phyloP scores from a whole-genome alignment of 371 early-diverging fungal species.

The Basidiobolus meristosporus region DNA sequence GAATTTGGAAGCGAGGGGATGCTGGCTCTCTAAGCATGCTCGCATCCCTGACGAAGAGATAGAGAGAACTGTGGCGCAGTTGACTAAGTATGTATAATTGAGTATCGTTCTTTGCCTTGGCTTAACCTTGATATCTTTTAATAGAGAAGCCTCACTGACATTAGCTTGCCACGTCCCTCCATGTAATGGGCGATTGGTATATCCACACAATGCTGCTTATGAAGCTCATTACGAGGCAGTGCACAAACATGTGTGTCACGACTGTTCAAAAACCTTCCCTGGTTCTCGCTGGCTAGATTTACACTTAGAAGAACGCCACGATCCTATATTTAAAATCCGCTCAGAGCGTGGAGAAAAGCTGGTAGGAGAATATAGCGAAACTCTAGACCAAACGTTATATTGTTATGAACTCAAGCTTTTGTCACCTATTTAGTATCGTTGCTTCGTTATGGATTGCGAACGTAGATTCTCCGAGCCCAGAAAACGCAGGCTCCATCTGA shows the following conservation, averaged over 20 bases:
- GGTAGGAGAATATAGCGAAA: conserved; percentile 11
- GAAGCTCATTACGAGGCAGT: conserved; percentile 30
- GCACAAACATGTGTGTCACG: conserved; percentile 25
- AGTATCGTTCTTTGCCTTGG: background rate
- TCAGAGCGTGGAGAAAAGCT: conserved; percentile 33
- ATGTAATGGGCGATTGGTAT: conserved; percentile 1
- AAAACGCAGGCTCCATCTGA: conserved; percentile 35
- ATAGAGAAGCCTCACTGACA: background rate
- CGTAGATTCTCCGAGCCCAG: conserved; percentile 20
- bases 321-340: conserved; percentile 18
- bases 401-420: background rate
- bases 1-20: background rate
- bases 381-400: background rate
- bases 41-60: background rate
- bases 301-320: conserved; percentile 32
- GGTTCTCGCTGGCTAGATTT: conserved; percentile 21
- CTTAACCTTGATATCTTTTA: background rate
- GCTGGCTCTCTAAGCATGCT: background rate
- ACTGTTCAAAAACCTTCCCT: conserved; percentile 26
- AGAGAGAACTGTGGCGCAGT: background rate
- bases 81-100: background rate
- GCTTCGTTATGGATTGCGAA: conserved; percentile 44
- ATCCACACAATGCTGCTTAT: conserved; percentile 17
- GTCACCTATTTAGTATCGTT: conserved; percentile 24
- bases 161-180: conserved; percentile 1